Evolutionary conservation across 768 basidiomycete species (phyloP).

Genomic region (Pseudohyphozyma bogoriensis): DNA sequence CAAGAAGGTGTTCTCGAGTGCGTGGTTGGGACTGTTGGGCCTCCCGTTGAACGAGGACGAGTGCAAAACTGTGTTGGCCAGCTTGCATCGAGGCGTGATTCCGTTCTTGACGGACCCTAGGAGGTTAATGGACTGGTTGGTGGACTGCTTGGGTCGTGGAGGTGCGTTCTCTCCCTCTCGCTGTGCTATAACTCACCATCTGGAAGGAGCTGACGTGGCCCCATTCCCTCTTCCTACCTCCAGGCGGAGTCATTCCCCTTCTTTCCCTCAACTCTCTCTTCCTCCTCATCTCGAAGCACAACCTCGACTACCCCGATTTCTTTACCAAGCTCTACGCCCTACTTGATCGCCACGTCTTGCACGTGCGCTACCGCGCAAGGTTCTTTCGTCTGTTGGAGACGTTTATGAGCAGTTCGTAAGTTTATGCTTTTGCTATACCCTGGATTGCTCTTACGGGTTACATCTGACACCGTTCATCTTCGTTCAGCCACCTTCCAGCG

Average conservation of each 20-base stretch:
- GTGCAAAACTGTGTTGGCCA: conserved; percentile 54
- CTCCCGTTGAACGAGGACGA: conserved; percentile 36
- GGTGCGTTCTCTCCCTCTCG: conserved; percentile 35
- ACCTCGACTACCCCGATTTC: conserved; percentile 91
- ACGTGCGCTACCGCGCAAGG: conserved; percentile 81
- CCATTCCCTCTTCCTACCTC: too few relatives aligned
- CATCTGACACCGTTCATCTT: neutral
- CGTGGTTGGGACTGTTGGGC: conserved; percentile 63
- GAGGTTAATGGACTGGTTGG: conserved; percentile 85
- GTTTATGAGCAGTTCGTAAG: conserved; percentile 84
- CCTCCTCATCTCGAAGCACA: conserved; percentile 81
- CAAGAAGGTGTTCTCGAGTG: conserved; percentile 64
- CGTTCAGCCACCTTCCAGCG: conserved; percentile 68
- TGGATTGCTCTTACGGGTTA: neutral
- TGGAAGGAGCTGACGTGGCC: neutral
- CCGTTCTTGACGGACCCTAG: conserved; percentile 70
- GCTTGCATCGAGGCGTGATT: conserved; percentile 73
- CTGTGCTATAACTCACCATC: neutral
- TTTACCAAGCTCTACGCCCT: conserved; percentile 85
- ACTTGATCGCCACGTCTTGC: conserved; percentile 75
- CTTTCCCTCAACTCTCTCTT: conserved; percentile 86
- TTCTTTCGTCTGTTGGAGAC: conserved; percentile 89
- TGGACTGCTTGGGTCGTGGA: conserved; percentile 73
- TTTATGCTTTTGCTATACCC: too few relatives aligned
- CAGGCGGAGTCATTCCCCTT: conserved; percentile 74